Percentiles rank a stretch among this genome's conserved stretches.
Conservation (phyloP, 2,329 filamentous ascomycete genomes). For the Neofusicoccum umdonicola region DNA sequence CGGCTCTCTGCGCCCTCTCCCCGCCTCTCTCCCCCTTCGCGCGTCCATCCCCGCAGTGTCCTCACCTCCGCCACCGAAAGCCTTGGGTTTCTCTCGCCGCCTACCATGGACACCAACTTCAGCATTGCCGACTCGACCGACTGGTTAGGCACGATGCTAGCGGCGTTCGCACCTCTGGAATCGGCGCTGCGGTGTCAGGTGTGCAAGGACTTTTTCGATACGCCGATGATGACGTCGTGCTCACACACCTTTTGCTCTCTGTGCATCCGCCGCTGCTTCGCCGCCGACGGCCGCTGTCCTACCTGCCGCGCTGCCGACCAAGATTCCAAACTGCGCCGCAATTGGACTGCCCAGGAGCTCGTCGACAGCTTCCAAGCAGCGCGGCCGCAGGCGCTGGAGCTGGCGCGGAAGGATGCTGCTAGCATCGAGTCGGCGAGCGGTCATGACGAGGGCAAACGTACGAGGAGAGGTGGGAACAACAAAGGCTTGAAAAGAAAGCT, state of each 20-base stretch:
- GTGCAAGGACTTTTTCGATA: conserved; percentile 95
- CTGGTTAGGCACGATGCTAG: conserved; percentile 71
- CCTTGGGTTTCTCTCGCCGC: background rate
- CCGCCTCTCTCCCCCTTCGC: background rate
- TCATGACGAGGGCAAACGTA: conserved; percentile 23
- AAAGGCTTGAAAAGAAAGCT: conserved; percentile 50
- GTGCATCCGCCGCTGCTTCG: conserved; percentile 85
- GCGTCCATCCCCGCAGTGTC: background rate
- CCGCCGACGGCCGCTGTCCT: conserved; percentile 82
- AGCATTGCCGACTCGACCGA: conserved; percentile 67
- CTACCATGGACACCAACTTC: background rate
- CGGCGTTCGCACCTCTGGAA: conserved; percentile 69
- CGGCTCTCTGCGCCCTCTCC: background rate
- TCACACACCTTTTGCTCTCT: conserved; percentile 95
- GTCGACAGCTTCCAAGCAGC: conserved; percentile 73
- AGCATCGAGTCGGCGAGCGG: conserved; percentile 24
- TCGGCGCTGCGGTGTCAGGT: conserved; percentile 89
- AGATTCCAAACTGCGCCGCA: conserved; percentile 78
- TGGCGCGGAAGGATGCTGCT: conserved; percentile 52
- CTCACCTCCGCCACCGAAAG: background rate
- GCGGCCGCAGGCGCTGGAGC: conserved; percentile 60
- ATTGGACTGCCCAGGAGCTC: conserved; percentile 80
- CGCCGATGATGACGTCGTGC: conserved; percentile 92
- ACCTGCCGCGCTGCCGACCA: conserved; percentile 77
- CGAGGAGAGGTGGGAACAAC: conserved; percentile 10